These are phyloP conservation scores for Emmonsiellopsis sp. DNA, from an alignment of 2,329 filamentous ascomycete species.

Conservation along the genomic window DNA sequence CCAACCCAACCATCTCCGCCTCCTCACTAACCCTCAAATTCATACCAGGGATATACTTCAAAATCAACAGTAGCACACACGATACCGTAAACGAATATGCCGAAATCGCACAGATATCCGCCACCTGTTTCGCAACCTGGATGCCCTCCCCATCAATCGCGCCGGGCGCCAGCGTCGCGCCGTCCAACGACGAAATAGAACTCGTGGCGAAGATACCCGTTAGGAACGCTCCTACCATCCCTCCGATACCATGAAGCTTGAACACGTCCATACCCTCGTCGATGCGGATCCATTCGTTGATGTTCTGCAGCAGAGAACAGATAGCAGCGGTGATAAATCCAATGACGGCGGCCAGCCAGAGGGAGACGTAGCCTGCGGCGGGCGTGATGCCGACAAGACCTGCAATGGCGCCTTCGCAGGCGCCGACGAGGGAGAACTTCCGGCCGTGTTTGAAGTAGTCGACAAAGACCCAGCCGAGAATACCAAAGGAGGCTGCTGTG, in stretches of 20 bases:
- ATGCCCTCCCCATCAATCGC: conserved; percentile 48
- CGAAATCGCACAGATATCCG: conserved; percentile 46
- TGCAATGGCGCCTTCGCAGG: conserved; percentile 49
- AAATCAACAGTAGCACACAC: conserved; percentile 41
- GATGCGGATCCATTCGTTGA: conserved; percentile 46
- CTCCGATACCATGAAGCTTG: conserved; percentile 49
- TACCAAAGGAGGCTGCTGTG: conserved; percentile 44
- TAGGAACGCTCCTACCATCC: conserved; percentile 48
- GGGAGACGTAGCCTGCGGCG: conserved; percentile 43
- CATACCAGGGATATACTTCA: conserved; percentile 48
- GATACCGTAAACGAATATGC: conserved; percentile 45
- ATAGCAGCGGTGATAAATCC: conserved; percentile 46
- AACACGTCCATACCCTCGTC: conserved; percentile 53
- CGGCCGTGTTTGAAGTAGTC: conserved; percentile 44
- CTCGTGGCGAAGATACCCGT: conserved; percentile 47
- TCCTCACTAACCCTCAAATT: conserved; percentile 46
- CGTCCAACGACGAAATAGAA: conserved; percentile 38
- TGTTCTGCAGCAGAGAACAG: conserved; percentile 40
- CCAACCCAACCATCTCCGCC: conserved; percentile 46
- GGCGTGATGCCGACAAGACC: conserved; percentile 53
- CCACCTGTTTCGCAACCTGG: conserved; percentile 47
- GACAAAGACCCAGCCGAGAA: conserved; percentile 46
- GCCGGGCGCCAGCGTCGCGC: conserved; percentile 34
- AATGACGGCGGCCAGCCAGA: conserved; percentile 47
- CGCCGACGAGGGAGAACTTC: conserved; percentile 46